Evolutionary conservation across 1,284 basidiomycete genomes (phyloP).

Genomic region (Irpex sp.): DNA sequence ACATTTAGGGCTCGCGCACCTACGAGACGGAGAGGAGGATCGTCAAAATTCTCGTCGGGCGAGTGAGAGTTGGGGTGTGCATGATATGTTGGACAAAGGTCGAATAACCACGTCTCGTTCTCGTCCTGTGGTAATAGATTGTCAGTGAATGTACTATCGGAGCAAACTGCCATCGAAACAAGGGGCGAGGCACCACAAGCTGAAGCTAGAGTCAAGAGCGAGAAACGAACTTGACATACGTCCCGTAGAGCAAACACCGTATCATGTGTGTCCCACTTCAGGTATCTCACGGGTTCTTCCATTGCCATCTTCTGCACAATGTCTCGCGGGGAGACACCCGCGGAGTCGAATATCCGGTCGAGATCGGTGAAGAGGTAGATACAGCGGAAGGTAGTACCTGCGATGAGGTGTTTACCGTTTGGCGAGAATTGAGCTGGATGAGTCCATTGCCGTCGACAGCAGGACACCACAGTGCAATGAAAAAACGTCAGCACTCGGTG

Average conservation of each 20-base stretch:
- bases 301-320: constrained; percentile 4
- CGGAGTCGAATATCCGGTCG: constrained; percentile 12
- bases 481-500: background rate
- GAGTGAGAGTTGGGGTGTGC: background rate
- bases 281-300: constrained; percentile 7
- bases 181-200: too few relatives aligned
- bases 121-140: constrained; percentile 3
- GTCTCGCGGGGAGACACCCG: background rate
- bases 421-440: constrained; percentile 17
- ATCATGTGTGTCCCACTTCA: constrained; percentile 5
- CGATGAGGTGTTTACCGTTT: constrained; percentile 20
- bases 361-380: constrained; percentile 22
- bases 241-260: background rate
- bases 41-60: too few relatives aligned
- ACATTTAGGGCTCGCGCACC: constrained; percentile 3
- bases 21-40: background rate
- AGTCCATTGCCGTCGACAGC: too few relatives aligned
- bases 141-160: too few relatives aligned
- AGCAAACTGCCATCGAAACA: too few relatives aligned
- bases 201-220: background rate
- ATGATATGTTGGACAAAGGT: constrained; percentile 4
- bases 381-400: constrained; percentile 19
- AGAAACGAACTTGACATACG: background rate
- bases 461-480: background rate
- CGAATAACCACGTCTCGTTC: constrained; percentile 6